Percentiles rank a stretch among this genome's conserved stretches.
phyloP scores from a whole-genome alignment of 352 stramenopile species.

The Globisporangium recalcitrans region DNA sequence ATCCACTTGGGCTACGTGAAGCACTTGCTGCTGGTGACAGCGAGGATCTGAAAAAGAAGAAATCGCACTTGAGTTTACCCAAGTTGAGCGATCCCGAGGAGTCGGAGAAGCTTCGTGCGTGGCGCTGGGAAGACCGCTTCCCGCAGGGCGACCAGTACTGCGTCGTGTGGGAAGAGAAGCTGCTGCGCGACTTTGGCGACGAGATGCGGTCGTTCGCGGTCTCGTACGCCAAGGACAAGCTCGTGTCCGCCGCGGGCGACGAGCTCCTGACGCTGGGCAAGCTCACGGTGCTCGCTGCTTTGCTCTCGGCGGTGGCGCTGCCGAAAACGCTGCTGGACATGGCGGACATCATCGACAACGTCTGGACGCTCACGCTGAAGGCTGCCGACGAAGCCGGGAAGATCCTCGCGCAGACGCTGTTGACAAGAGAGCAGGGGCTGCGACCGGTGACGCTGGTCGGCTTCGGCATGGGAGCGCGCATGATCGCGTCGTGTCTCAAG shows the following conservation, averaged over 20 bases:
- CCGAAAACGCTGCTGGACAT: slow-evolving; percentile 63
- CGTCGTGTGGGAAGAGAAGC: slow-evolving; percentile 67
- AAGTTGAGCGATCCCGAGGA: slow-evolving; percentile 3
- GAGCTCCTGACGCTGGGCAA: slow-evolving; percentile 53
- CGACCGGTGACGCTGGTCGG: slow-evolving; percentile 88
- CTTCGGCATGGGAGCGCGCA: slow-evolving; percentile 85
- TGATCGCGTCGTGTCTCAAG: slow-evolving; percentile 89
- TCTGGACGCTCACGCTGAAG: slow-evolving; percentile 80
- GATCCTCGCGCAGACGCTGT: slow-evolving; percentile 57
- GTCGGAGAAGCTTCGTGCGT: slow-evolving; percentile 38
- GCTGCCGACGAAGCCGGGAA: slow-evolving; percentile 64
- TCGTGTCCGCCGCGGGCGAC: slow-evolving; percentile 53
- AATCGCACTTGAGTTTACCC: slow-evolving; percentile 2
- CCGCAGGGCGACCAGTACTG: slow-evolving; percentile 78
- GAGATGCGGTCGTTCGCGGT: slow-evolving; percentile 77
- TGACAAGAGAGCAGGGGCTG: slow-evolving; percentile 62
- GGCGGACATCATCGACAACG: slow-evolving; percentile 78
- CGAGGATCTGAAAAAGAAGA: slow-evolving; percentile 1
- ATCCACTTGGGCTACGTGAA: slow-evolving; percentile 35
- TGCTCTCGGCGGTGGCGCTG: slow-evolving; percentile 73
- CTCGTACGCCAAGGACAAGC: slow-evolving; percentile 35
- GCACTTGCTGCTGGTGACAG: neutral
- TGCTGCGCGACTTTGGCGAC: slow-evolving; percentile 69
- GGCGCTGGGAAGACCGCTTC: slow-evolving; percentile 81
- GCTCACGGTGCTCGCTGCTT: slow-evolving; percentile 61